Percentiles rank a stretch among this genome's conserved stretches.
phyloP scores from a whole-genome alignment of 1,284 basidiomycete genomes.

The Microbotryomycetes sp. region DNA sequence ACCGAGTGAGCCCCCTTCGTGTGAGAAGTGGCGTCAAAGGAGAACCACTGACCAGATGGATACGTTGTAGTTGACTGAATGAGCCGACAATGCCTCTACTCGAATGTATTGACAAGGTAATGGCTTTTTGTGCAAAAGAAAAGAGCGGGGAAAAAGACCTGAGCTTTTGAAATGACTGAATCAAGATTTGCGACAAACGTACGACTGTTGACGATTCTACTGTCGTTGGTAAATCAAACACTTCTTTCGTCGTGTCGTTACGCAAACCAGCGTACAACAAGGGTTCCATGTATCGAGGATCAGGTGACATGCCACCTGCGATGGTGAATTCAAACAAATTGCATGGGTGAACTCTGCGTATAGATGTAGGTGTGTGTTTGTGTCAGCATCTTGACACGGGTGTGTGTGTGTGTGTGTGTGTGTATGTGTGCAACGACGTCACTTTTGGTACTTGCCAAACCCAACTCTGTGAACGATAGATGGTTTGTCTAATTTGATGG shows the following conservation, averaged over 20 bases:
- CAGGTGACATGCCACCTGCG: slow-evolving; percentile 38
- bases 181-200: too few relatives aligned
- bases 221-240: slow-evolving; percentile 30
- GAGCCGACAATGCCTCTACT: slow-evolving; percentile 41
- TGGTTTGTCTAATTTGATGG: slow-evolving; percentile 38
- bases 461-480: slow-evolving; percentile 37
- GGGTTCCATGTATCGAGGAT: slow-evolving; percentile 33
- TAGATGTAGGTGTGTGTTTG: not conserved
- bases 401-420: not conserved
- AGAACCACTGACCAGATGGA: slow-evolving; percentile 32
- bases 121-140: not conserved
- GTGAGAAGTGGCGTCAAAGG: not conserved
- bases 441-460: slow-evolving; percentile 43
- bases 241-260: slow-evolving; percentile 39
- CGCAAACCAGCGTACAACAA: slow-evolving; percentile 39
- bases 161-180: too few relatives aligned
- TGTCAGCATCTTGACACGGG: too few relatives aligned
- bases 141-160: too few relatives aligned
- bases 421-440: slow-evolving; percentile 1
- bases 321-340: slow-evolving; percentile 42
- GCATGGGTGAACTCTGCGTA: slow-evolving; percentile 38
- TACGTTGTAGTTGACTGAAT: slow-evolving; percentile 41
- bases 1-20: too few relatives aligned
- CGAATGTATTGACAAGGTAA: slow-evolving; percentile 38
- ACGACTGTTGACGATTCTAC: too few relatives aligned